phyloP scores from a whole-genome alignment of 2,329 filamentous ascomycete genomes.

The Paracamarosporium sp. region DNA sequence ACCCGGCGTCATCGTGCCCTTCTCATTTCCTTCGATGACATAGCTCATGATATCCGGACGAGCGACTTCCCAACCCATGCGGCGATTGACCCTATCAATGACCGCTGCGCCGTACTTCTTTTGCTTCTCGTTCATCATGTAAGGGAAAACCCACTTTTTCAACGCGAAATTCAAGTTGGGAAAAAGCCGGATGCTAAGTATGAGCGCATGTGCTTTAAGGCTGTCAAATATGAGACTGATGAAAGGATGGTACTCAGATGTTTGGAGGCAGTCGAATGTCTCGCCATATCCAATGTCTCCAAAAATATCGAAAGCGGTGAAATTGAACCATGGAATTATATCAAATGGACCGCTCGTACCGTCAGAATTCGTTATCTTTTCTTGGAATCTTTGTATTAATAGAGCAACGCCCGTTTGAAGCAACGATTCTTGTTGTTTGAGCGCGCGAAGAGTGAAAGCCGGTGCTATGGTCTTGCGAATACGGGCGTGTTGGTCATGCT shows the following conservation, averaged over 20 bases:
- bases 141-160: conserved; percentile 3
- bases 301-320: conserved; percentile 22
- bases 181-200: conserved; percentile 1
- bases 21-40: background rate
- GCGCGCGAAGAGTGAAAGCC: conserved; percentile 10
- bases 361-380: background rate
- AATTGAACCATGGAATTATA: conserved; percentile 14
- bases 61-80: conserved; percentile 12
- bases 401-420: conserved; percentile 1
- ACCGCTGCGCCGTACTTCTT: conserved; percentile 1
- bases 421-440: conserved; percentile 1
- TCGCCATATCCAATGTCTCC: conserved; percentile 32
- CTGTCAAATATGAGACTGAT: conserved; percentile 7
- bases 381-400: conserved; percentile 10
- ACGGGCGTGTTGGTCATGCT: conserved; percentile 6
- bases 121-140: conserved; percentile 8
- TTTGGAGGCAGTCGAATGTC: conserved; percentile 30
- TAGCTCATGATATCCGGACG: conserved; percentile 13
- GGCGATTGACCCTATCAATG: conserved; percentile 5
- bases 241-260: conserved; percentile 20
- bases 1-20: background rate
- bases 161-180: conserved; percentile 2
- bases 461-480: conserved; percentile 2
- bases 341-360: background rate
- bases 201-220: conserved; percentile 2